These are phyloP conservation scores for Phytophthora tubulina DNA, from an alignment of 352 stramenopile genomes.

Conservation along the genomic window DNA sequence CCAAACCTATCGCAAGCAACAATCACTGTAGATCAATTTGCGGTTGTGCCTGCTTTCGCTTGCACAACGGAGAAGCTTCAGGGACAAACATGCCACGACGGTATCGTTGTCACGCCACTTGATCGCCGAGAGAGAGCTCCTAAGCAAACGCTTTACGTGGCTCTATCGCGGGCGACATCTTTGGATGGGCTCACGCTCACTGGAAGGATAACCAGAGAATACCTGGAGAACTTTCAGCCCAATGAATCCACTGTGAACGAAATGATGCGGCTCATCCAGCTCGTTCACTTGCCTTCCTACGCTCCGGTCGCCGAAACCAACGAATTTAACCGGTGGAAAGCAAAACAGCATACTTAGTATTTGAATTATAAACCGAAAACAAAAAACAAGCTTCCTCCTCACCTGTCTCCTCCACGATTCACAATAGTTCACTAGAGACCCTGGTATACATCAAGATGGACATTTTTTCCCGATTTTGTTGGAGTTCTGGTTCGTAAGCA, in stretches of 20 bases:
- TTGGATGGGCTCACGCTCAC: neutral
- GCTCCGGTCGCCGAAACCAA: neutral
- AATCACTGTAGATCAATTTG: constrained; percentile 34
- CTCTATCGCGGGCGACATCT: neutral
- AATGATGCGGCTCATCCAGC: neutral
- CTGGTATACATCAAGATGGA: no score
- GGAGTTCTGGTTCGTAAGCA: no score
- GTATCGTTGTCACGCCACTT: constrained; percentile 24
- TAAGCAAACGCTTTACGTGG: constrained; percentile 6
- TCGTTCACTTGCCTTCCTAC: neutral
- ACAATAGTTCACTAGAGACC: no score
- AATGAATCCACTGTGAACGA: constrained; percentile 2
- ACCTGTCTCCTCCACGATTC: no score
- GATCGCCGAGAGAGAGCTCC: neutral
- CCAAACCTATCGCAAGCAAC: constrained; percentile 17
- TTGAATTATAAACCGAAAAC: no score
- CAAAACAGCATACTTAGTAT: neutral
- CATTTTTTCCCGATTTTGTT: no score
- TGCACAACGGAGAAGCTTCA: constrained; percentile 43
- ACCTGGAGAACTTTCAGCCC: neutral
- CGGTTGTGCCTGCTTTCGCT: constrained; percentile 29
- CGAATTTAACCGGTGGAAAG: constrained; percentile 3
- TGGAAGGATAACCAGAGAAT: neutral
- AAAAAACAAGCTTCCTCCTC: no score
- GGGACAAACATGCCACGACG: constrained; percentile 36